These are phyloP conservation scores for Xylariaceae sp. DNA, from an alignment of 2,329 filamentous ascomycete species.

Conservation along the genomic window DNA sequence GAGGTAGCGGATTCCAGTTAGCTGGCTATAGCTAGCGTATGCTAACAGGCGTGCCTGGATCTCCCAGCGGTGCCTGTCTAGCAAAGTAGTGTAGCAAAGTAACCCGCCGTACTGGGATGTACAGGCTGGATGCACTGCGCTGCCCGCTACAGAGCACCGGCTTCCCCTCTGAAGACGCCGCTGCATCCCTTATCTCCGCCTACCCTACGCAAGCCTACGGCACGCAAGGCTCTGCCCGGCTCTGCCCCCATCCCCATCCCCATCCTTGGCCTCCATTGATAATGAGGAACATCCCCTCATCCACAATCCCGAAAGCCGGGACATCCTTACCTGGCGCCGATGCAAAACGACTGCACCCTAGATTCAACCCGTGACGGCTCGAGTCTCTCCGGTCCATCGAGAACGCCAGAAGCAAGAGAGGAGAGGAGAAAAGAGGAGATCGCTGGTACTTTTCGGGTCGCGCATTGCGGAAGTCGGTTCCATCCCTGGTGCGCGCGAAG, in stretches of 20 bases:
- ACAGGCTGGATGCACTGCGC: too few species aligned
- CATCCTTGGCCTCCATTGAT: slow-evolving; percentile 11
- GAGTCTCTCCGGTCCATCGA: not conserved
- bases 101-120: too few species aligned
- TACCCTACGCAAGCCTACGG: not conserved
- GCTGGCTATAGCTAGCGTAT: too few species aligned
- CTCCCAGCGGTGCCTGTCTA: too few species aligned
- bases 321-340: slow-evolving; percentile 17
- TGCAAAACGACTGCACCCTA: slow-evolving; percentile 10
- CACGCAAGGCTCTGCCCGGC: too few species aligned
- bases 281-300: slow-evolving; percentile 22
- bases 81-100: too few species aligned
- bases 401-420: not conserved
- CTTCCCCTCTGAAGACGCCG: too few species aligned
- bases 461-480: not conserved
- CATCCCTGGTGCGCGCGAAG: slow-evolving; percentile 5
- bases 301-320: slow-evolving; percentile 20
- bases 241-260: not conserved
- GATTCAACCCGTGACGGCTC: not conserved
- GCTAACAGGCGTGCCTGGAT: too few species aligned
- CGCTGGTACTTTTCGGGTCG: too few species aligned
- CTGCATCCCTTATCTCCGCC: not conserved
- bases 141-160: too few species aligned
- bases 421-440: too few species aligned
- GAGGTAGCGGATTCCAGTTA: too few species aligned